Evolutionary conservation across 345 rosid genomes (phyloP), one percentile per base, ranked within the genome.

Genomic region (Populus simonii): DNA sequence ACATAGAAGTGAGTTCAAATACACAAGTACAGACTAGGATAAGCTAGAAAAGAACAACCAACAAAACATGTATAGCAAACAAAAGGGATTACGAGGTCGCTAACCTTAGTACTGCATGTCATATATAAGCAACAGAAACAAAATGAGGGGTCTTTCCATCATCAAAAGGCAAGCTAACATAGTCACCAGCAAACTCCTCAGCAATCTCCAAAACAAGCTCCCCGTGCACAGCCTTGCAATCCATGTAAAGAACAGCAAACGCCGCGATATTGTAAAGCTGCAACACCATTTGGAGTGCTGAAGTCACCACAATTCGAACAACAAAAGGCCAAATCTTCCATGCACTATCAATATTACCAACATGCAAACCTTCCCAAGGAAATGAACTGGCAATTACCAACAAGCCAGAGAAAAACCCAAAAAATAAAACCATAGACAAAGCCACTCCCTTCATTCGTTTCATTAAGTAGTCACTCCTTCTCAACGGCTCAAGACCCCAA

Each of bases 201-300:
- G 94, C 96, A 15, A 94, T 91, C 87, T 91, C 89, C 82, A 74
- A 81, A 20, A 88, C 96, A 57, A 92, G 88, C 85, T 94, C 93
- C 3, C 96, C 96, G 25, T 87, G 88, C 15, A 77, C 53, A 63
- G 96, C 94, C 81, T 90, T 92, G 71, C 94, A 89, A 71, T 87
- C 81, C 87, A 92, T 89, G 66, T 90, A 92, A 82, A 92, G 73
- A 72, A 95, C 92, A 2, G 90, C 85, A 18, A 16, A 74, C 0
- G 93, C 86, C 0, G 99, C 93, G 17, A 90, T 22, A 49, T 35
- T 76, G 76, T 86, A 88, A 35, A 90, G 85, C 69, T 61, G 38
- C 43, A 86, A 17, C 33, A 80, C 1, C 74, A 79, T 86, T 8
- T 85, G 78, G 38, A 79, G 15, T 63, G 89, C 63, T 36, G 93